A percentile compares a stretch with the other conserved stretches of the same genome.
phyloP scores from a whole-genome alignment of 441 rosid species.

The Croton laevigatus region DNA sequence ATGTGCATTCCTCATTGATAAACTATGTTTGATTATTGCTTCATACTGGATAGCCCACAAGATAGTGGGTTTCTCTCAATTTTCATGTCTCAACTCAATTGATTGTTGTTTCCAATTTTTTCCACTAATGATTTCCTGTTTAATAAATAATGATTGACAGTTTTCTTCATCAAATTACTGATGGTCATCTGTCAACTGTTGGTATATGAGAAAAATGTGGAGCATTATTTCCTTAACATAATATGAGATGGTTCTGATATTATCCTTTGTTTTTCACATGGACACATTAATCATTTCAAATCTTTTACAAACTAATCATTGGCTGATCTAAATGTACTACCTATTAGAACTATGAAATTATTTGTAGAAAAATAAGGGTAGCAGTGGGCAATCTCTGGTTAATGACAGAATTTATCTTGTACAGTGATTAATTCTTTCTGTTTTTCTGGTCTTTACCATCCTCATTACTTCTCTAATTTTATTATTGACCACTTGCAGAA shows the following conservation, averaged over 20 bases:
- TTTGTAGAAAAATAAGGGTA: background rate
- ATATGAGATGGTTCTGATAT: background rate
- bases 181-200: background rate
- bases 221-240: background rate
- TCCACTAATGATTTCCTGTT: background rate
- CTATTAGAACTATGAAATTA: background rate
- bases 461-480: background rate
- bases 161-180: constrained; percentile 5
- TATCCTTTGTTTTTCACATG: background rate
- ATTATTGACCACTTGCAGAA: background rate
- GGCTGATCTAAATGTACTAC: background rate
- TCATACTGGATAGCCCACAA: background rate
- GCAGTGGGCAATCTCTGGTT: background rate
- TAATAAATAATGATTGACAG: background rate
- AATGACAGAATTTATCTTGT: background rate
- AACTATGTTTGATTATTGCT: background rate
- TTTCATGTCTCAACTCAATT: background rate
- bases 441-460: background rate
- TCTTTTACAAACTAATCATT: background rate
- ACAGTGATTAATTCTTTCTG: background rate
- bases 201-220: background rate
- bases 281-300: background rate
- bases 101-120: background rate
- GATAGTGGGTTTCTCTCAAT: background rate
- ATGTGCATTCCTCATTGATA: background rate